These are phyloP conservation scores for Cladosporium velox DNA, from an alignment of 2,329 filamentous ascomycete species.

Conservation along the genomic window DNA sequence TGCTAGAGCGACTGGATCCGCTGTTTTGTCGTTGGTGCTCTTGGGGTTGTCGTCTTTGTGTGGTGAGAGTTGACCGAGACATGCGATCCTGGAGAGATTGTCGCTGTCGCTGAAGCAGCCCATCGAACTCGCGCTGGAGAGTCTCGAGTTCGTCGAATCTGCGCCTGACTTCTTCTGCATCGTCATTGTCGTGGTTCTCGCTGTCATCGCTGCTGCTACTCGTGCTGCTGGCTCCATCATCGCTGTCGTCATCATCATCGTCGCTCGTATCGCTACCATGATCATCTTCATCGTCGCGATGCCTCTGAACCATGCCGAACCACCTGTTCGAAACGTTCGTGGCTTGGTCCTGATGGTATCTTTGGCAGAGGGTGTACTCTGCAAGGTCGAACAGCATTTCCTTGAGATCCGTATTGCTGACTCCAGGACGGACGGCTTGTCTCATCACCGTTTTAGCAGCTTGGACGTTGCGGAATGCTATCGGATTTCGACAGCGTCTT, in stretches of 20 bases:
- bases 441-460: neutral
- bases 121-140: slow-evolving; percentile 4
- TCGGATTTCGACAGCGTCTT: slow-evolving; percentile 1
- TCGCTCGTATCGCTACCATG: slow-evolving; percentile 6
- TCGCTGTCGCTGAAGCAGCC: neutral
- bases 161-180: neutral
- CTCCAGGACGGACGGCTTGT: neutral
- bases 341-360: slow-evolving; percentile 8
- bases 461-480: neutral
- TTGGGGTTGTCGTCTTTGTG: neutral
- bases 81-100: neutral
- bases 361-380: slow-evolving; percentile 1
- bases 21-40: neutral
- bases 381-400: neutral
- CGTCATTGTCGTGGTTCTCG: neutral
- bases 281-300: neutral
- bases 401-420: neutral
- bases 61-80: neutral
- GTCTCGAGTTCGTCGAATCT: neutral
- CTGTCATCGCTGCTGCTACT: neutral
- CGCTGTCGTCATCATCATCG: neutral
- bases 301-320: slow-evolving; percentile 1
- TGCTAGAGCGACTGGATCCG: neutral
- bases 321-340: neutral
- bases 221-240: neutral